phyloP scores from a whole-genome alignment of 106 monocot species.

The Dioscorea dumetorum region DNA sequence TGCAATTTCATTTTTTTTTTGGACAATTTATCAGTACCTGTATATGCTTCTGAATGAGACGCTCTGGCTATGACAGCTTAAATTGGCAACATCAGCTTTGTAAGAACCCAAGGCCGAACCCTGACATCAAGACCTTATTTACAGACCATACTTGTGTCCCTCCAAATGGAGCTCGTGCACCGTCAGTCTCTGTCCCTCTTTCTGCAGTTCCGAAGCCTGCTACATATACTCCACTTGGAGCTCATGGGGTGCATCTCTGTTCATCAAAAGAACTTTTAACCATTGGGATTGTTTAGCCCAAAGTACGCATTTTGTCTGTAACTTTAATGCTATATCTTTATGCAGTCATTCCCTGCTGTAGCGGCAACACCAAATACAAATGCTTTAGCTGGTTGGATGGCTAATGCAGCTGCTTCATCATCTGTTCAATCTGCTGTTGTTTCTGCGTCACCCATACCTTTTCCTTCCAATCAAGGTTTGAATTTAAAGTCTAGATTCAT shows the following conservation, averaged over 20 bases:
- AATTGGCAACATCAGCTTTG: conserved; percentile 20
- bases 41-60: neutral
- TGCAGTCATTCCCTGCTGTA: conserved; percentile 12
- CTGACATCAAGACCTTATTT: conserved; percentile 21
- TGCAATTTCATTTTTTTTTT: neutral
- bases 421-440: conserved; percentile 61
- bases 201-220: conserved; percentile 10
- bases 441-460: conserved; percentile 43
- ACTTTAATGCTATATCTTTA: neutral
- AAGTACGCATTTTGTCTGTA: neutral
- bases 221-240: conserved; percentile 6
- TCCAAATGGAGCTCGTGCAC: conserved; percentile 12
- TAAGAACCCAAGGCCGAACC: conserved; percentile 9
- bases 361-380: conserved; percentile 8
- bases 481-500: neutral
- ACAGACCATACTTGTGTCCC: conserved; percentile 12
- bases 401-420: conserved; percentile 45
- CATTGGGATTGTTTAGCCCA: neutral
- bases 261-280: neutral
- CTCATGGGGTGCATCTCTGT: conserved; percentile 1
- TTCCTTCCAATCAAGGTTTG: conserved; percentile 71
- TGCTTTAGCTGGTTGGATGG: conserved; percentile 18
- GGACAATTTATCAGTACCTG: neutral
- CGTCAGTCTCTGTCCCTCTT: conserved; percentile 5
- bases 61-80: conserved; percentile 5